phyloP scores from a whole-genome alignment of 306 rosid species.

The Castanea crenata region DNA sequence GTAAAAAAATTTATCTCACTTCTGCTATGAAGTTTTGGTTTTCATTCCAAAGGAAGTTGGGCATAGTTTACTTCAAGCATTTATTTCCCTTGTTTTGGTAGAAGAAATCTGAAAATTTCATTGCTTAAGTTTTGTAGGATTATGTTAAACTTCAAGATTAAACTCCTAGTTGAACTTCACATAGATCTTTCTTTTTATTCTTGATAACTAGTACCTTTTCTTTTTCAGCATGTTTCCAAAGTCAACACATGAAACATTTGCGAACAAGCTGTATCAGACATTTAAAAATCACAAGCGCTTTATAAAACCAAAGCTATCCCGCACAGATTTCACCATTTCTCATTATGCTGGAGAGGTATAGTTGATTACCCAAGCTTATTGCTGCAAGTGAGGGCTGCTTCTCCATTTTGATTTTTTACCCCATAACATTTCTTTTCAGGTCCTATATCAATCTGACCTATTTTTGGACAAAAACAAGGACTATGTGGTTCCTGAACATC shows the following conservation, averaged over 20 bases:
- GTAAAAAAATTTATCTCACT: slow-evolving; percentile 43
- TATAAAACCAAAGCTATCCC: slow-evolving; percentile 93
- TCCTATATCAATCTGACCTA: slow-evolving; percentile 82
- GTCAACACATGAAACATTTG: slow-evolving; percentile 97
- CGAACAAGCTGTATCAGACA: slow-evolving; percentile 98
- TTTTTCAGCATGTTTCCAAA: slow-evolving; percentile 98
- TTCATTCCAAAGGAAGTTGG: slow-evolving; percentile 11
- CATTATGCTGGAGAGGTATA: slow-evolving; percentile 99
- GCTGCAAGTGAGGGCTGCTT: slow-evolving; percentile 13
- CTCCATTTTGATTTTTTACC: slow-evolving; percentile 23
- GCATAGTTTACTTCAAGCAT: slow-evolving; percentile 21
- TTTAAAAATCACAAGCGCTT: slow-evolving; percentile 91
- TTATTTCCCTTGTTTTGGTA: slow-evolving; percentile 15
- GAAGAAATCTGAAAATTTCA: slow-evolving; percentile 18
- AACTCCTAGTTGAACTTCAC: slow-evolving; percentile 8
- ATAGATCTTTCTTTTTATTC: slow-evolving; percentile 17
- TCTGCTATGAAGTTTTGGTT: not conserved
- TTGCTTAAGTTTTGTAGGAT: slow-evolving; percentile 14
- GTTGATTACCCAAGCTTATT: slow-evolving; percentile 18
- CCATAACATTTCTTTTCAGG: slow-evolving; percentile 54
- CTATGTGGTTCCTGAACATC: slow-evolving; percentile 94
- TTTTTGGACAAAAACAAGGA: slow-evolving; percentile 99
- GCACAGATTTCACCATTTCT: slow-evolving; percentile 79
- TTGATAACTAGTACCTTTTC: slow-evolving; percentile 23
- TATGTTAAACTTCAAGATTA: slow-evolving; percentile 10